Percentiles rank a stretch among this genome's conserved stretches.
Conservation (phyloP, 345 rosid species). For the Durio zibethinus region DNA sequence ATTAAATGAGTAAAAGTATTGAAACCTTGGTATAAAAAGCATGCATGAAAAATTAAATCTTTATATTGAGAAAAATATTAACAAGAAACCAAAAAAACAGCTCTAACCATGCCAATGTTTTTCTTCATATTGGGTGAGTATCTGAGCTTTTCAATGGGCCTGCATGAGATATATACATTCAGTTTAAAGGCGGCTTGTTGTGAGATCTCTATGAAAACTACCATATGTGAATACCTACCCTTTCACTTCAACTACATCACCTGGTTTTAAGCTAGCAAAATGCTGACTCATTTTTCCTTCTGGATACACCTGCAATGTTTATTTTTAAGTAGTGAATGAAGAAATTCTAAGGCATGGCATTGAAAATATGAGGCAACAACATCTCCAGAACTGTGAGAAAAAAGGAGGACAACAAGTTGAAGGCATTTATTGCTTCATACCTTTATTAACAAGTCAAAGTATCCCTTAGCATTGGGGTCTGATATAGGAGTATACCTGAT, state of each 20-base stretch:
- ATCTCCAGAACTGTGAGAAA: constrained; percentile 1
- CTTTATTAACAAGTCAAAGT: constrained; percentile 89
- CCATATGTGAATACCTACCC: constrained; percentile 41
- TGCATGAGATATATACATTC: constrained; percentile 39
- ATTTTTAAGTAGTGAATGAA: not conserved
- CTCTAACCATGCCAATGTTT: constrained; percentile 89
- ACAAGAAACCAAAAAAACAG: constrained; percentile 19
- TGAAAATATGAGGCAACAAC: not conserved
- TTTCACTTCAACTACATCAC: constrained; percentile 86
- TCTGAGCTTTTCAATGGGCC: constrained; percentile 88
- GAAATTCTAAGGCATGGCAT: not conserved
- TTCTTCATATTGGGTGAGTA: constrained; percentile 95
- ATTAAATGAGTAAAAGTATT: not conserved
- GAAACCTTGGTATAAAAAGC: not conserved
- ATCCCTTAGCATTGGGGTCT: constrained; percentile 81
- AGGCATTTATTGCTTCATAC: constrained; percentile 30
- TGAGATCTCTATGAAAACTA: not conserved
- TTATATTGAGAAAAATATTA: not conserved
- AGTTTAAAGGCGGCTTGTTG: not conserved
- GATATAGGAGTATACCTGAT: constrained; percentile 94
- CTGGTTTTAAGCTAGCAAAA: constrained; percentile 89
- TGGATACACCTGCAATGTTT: constrained; percentile 70
- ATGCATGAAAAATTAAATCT: not conserved
- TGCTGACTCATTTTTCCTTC: constrained; percentile 99
- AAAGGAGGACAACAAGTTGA: not conserved